Conservation (phyloP, 768 basidiomycete genomes). For the Suillus luteus region DNA sequence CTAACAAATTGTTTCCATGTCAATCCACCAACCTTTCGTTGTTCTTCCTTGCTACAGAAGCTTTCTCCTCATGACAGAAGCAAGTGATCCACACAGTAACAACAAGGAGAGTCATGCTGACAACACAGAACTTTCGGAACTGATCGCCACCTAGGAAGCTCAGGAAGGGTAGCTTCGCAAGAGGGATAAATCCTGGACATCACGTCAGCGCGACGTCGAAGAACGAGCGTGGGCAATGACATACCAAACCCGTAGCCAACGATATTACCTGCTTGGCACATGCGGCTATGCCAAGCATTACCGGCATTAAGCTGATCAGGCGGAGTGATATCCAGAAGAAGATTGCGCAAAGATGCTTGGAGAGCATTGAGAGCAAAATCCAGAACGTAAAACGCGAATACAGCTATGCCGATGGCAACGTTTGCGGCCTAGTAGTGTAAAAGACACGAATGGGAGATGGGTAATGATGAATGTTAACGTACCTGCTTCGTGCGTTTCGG, state of each 20-base stretch:
- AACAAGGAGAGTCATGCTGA: constrained; percentile 79
- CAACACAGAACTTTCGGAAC: constrained; percentile 93
- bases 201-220: constrained; percentile 14
- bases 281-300: constrained; percentile 97
- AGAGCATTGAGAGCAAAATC: constrained; percentile 98
- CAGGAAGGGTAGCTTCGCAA: constrained; percentile 76
- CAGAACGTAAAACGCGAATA: constrained; percentile 88
- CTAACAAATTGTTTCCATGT: constrained; percentile 8
- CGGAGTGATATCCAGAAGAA: constrained; percentile 91
- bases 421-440: constrained; percentile 51
- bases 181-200: constrained; percentile 78
- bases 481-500: constrained; percentile 67
- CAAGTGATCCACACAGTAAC: constrained; percentile 89
- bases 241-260: constrained; percentile 89
- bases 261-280: constrained; percentile 97
- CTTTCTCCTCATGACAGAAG: constrained; percentile 79
- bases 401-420: constrained; percentile 81
- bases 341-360: constrained; percentile 89
- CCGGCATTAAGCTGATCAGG: constrained; percentile 87
- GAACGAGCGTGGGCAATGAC: constrained; percentile 20
- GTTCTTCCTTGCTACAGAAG: constrained; percentile 48
- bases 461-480: constrained; percentile 23
- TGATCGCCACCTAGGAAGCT: constrained; percentile 85
- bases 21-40: constrained; percentile 11
- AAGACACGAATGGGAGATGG: neutral